Evolutionary conservation across 495 filamentous ascomycete genomes (phyloP), one percentile per base, ranked within the genome.

Genomic region (Talaromyces wortmannii): DNA sequence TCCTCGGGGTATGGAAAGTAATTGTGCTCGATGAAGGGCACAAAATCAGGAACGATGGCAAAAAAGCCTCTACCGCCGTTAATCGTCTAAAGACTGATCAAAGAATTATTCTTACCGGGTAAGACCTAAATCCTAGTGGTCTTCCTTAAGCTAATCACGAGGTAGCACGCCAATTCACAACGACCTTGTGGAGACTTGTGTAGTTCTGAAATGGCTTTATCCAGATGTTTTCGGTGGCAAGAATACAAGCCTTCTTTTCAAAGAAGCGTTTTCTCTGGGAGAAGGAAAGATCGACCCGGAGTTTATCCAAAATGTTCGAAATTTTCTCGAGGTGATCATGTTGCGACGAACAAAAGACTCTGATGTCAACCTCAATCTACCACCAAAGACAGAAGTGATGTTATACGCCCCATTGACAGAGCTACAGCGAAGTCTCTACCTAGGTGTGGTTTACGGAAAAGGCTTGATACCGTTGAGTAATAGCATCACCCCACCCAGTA

Each of bases 371-470:
- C 66, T 87, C 10, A 73, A 76, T 30, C 69, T 88, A 10, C 85
- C 83, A 1, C 68, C 70, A 6, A 87, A 86, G 57, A 78, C 73
- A 23, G 84, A 87, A 51, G 70, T 84, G 0, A 64, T 81, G 7
- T 65, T 88, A 6, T 84, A 79, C 32, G 77, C 85, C 0, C 84
- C 84, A 0, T 66, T 87, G 2, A 79, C 81, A 0, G 79, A 82
- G 0, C 77, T 85, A 70, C 84, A 88, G 58, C 62, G 74, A 5
- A 79, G 78, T 23, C 86, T 81, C 78, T 88, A 88, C 48, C 72
- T 71, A 32, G 71, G 80, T 5, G 68, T 86, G 16, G 65, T 88
- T 15, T 87, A 84, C 0, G 76, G 79, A 23, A 23, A 23, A 23
- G 23, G 23, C 23, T 23, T 23, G 23, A 23, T 4, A 23, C 4